Base-by-base conservation (phyloP, 2,329 filamentous ascomycete species). In the Coniella lustricola region DNA sequence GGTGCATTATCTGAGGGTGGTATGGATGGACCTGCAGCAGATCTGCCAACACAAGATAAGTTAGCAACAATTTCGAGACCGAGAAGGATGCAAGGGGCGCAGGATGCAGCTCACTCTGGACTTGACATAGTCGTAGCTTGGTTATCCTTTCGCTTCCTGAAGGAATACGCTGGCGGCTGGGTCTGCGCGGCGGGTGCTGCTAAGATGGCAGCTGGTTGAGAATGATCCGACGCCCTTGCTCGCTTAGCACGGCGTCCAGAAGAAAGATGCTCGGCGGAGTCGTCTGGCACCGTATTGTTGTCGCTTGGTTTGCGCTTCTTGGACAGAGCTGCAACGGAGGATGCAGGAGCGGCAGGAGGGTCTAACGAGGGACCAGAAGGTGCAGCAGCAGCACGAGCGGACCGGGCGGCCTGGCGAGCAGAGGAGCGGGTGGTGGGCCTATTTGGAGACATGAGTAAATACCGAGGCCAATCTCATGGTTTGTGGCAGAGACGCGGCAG, bases 401-500 rank as follows among this genome's bases (percentile, higher is more conserved):
- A 70, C 64, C 69, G 80, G 65, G 87, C 85, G 74, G 87, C 87
- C 80, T 88, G 84, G 76, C 90, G 90, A 74, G 90, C 86, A 69
- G 90, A 85, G 63, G 90, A 93, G 76, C 91, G 89, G 77, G 91
- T 96, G 63, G 93, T 84, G 87, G 48, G 48, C 40, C 48, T 53
- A 43, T 90, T 96, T 80, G 83, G 75, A 81, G 87, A 88, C 90
- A 95, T 96, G 83, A 91, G 87, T 84, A 66, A 67, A 64, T 62
- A 56, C 44, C 53, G 56, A 57, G 13, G 34, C 46, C 33, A 36
- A 18, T 33, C 43, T 35, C 49, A 54, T 54, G 9, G 22, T 47
- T 50, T 49, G 60, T 54, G 55, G 46, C 44, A 45, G 44, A 36
- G 49, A 46, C 52, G 29, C n/a, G n/a, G 32, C 8, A 29, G 18